Evolutionary conservation across 2,329 filamentous ascomycete species (phyloP).

Genomic region (Biscogniauxia sp.): DNA sequence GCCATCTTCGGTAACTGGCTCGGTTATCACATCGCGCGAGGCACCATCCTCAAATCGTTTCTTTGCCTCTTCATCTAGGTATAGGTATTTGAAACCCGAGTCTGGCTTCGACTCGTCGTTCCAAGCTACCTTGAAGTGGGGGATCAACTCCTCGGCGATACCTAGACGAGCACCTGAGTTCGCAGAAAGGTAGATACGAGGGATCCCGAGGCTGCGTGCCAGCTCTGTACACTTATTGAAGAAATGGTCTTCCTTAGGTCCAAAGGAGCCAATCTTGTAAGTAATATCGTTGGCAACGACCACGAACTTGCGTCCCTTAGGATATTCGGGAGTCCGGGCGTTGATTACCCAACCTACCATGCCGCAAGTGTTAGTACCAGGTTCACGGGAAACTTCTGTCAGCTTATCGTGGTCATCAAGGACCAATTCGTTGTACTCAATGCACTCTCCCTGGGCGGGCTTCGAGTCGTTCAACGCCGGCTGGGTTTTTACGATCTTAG

Average conservation of each 20-base stretch:
- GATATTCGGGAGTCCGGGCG: conserved; percentile 93
- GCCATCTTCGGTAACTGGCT: conserved; percentile 79
- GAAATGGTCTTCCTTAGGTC: conserved; percentile 93
- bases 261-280: conserved; percentile 97
- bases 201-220: conserved; percentile 89
- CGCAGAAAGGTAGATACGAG: conserved; percentile 94
- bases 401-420: conserved; percentile 91
- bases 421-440: conserved; percentile 90
- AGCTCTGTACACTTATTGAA: conserved; percentile 99
- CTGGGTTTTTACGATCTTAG: conserved; percentile 70
- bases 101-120: conserved; percentile 80
- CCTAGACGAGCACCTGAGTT: conserved; percentile 98
- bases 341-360: conserved; percentile 99
- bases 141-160: conserved; percentile 94
- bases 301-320: conserved; percentile 85
- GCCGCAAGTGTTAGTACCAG: conserved; percentile 91
- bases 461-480: conserved; percentile 74
- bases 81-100: conserved; percentile 94
- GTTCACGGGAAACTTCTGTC: conserved; percentile 89
- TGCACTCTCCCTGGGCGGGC: conserved; percentile 83
- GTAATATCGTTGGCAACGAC: conserved; percentile 99
- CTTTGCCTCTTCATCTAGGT: conserved; percentile 83
- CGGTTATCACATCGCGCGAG: conserved; percentile 77
- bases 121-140: conserved; percentile 96
- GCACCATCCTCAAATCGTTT: conserved; percentile 79